Evolutionary conservation across 2,329 filamentous ascomycete species (phyloP), one percentile per base, ranked within the genome.

Genomic region (Cytospora piceicola): DNA sequence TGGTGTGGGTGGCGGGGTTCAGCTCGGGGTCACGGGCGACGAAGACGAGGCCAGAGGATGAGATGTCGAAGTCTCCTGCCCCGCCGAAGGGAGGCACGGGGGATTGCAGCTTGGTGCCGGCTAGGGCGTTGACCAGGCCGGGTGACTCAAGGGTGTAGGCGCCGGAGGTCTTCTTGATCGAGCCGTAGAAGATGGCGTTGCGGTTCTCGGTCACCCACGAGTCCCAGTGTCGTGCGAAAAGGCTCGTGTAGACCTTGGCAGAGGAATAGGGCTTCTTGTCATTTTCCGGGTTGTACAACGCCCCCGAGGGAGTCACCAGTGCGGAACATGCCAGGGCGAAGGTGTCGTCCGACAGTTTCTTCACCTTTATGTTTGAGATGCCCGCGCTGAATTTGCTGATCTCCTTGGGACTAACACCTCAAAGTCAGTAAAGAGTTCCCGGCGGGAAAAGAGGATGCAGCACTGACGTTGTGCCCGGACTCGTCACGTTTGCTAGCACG

Each of bases 181-280:
- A 83, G 36, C 88, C 88, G 34, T 92, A 91, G 83, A 90, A 95
- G 32, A 97, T 82, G 2, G 90, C 85, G 72, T 88, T 90, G 68
- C 84, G 87, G 72, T 91, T 88, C 55, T 88, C 84, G 0, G 85
- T 87, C 30, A 88, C 81, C 78, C 90, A 96, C n/a, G 83, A 77
- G 74, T 96, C 92, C 92, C 92, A 96, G 73, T 96, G 91, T 17
- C 92, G 86, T 32, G 92, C 90, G 72, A 92, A 95, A 30, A 94
- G 85, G 57, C 85, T 86, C 24, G 86, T 87, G 76, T 95, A 95
- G 27, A 93, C 83, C 71, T 85, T 88, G 32, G 87, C 92, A 4
- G 86, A 85, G 24, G 89, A 89, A 29, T 82, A 77, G 2, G 85
- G 80, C 72, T 88, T 86, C 68, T 85, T 79, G 46, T 85, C 87